Base-by-base conservation (phyloP, 2,329 filamentous ascomycete species). In the Niveomyces coronatus region DNA sequence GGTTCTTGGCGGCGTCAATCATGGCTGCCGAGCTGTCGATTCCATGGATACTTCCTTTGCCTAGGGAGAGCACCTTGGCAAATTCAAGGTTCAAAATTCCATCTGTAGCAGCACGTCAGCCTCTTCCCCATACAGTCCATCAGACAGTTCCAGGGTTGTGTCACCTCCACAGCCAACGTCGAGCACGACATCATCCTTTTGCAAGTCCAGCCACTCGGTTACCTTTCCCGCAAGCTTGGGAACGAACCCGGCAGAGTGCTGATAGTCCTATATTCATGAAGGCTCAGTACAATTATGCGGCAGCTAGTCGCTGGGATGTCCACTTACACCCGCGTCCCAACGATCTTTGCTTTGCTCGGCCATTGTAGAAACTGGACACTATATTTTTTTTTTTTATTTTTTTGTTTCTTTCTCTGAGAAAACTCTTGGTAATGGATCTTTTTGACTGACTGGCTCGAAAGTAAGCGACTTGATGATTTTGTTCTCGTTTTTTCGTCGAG, bases 121-220 rank as follows among this genome's bases (percentile, higher is more conserved):
- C 9, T 8, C n/a, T 11, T 13, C 23, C 11, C 14, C 8, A n/a
- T 18, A 26, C 18, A 2, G 20, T n/a, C 11, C 29, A 9, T 4
- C 14, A 7, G n/a, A 5, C 17, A 10, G 9, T 8, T 10, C 3
- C n/a, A 3, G 2, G 5, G 4, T 18, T 6, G 16, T 55, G 60
- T 44, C 41, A 74, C 71, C 76, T 30, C 78, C 77, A 47, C 77
- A 82, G 11, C 77, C 77, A 37, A 82, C 57, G 45, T 82, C 77
- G 2, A 82, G 60, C 16, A 82, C 65, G 13, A 60, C 53, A 50
- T 82, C 76, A 45, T 73, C 67, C 19, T 67, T 62, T 41, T 74
- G 64, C 1, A 76, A 64, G 45, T 77, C 67, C 0, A 82, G 61
- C 67, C 74, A 79, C 31, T 63, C 53, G 9, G 78, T 49, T 5